Base-by-base conservation (phyloP, 2,329 filamentous ascomycete genomes). In the Macrophomina pseudophaseolina region DNA sequence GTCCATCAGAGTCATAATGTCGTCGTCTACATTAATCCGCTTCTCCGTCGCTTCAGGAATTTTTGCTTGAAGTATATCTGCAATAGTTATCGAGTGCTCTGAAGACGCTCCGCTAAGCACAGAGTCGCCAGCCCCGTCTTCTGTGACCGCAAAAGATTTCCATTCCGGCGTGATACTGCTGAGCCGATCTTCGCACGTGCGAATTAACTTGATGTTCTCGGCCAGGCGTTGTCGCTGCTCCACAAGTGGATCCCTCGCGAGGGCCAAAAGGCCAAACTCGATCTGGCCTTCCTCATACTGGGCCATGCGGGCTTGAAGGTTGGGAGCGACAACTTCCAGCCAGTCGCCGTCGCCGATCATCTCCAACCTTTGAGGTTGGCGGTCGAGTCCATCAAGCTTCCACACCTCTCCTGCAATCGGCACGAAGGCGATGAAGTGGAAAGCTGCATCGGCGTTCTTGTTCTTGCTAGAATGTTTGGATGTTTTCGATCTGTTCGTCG, bases 341-440 rank as follows among this genome's bases (percentile, higher is more conserved):
- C 93, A 97, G 71, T 90, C 84, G 5, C 80, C 76, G 5, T 80
- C 76, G 5, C 73, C 79, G 73, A 71, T 28, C 79, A 81, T 78
- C 70, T 66, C 35, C 65, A 16, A 14, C 38, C 52, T 74, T 59
- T 74, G 59, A 3, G 93, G 94, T 69, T 89, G 87, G 49, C 82
- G 82, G 75, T 94, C 88, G 28, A 97, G 82, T 4, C 94, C 94
- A 77, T 98, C 94, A 5, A 98, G 87, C 75, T 94, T 92, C 93
- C 93, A 97, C 14, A 97, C 86, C 66, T 87, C 82, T 2, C 87
- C 89, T n/a, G 86, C 83, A 14, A 88, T 86, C 2, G 92, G 92
- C 35, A 97, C 88, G 74, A 94, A 97, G 6, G 93, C 94, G 69
- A 97, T 90, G 77, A 95, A 98, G 75, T 98, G 94, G 74, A 90